Conservation (phyloP, 176 grass and related monocot genomes). For the Neostapfia colusana region DNA sequence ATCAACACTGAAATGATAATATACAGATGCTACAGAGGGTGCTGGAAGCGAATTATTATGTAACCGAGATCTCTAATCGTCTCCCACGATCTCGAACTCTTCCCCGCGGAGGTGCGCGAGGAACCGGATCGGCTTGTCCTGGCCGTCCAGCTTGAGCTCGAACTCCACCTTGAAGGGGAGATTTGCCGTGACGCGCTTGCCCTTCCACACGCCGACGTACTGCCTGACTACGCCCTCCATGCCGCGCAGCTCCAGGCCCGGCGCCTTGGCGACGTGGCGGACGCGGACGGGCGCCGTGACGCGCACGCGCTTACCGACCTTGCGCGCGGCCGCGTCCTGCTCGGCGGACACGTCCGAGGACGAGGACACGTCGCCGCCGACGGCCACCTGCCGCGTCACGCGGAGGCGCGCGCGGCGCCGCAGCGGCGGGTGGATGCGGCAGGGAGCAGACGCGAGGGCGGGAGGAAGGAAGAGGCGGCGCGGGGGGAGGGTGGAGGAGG, state of each 20-base stretch:
- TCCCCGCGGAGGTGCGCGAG: slow-evolving; percentile 81
- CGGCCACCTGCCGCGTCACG: slow-evolving; percentile 54
- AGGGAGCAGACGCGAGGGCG: slow-evolving; percentile 16
- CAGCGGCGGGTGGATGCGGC: slow-evolving; percentile 8
- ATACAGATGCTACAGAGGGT: slow-evolving; percentile 27
- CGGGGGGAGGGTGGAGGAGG: slow-evolving; percentile 19
- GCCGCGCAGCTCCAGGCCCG: slow-evolving; percentile 72
- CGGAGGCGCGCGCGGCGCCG: slow-evolving; percentile 26
- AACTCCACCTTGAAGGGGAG: slow-evolving; percentile 86
- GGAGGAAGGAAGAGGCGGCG: slow-evolving; percentile 13
- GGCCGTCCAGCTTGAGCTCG: slow-evolving; percentile 53
- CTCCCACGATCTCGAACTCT: slow-evolving; percentile 83
- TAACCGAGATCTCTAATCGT: slow-evolving; percentile 27
- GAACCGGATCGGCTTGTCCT: slow-evolving; percentile 68
- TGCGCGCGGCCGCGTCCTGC: slow-evolving; percentile 55
- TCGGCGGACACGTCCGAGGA: slow-evolving; percentile 41
- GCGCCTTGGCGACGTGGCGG: slow-evolving; percentile 81
- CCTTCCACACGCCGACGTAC: slow-evolving; percentile 76
- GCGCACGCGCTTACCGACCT: slow-evolving; percentile 75
- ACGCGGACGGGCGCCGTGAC: slow-evolving; percentile 68
- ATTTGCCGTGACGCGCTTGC: slow-evolving; percentile 77
- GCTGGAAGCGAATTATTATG: slow-evolving; percentile 32
- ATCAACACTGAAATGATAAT: slow-evolving; percentile 28
- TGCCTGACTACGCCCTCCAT: slow-evolving; percentile 82
- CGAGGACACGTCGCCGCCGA: slow-evolving; percentile 50